Percentiles rank a stretch among this genome's conserved stretches.
These are phyloP conservation scores for Cystobasidium ongulense DNA, from an alignment of 768 basidiomycete species.

Conservation along the genomic window DNA sequence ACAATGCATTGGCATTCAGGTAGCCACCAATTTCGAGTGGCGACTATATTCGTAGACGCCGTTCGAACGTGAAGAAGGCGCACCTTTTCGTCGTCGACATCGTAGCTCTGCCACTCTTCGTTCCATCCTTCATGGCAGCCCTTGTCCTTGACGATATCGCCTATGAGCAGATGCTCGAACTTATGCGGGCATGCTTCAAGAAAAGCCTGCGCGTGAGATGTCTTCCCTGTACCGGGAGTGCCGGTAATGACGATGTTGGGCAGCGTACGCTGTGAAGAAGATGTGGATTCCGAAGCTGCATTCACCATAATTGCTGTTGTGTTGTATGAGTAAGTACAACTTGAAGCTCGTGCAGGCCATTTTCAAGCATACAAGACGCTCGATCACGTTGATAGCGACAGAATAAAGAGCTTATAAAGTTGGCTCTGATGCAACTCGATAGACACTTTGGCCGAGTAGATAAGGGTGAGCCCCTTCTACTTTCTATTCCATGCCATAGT, in stretches of 20 bases:
- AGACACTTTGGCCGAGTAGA: background rate
- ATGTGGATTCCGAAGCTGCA: background rate
- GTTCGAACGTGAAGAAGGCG: constrained; percentile 37
- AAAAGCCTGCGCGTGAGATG: constrained; percentile 81
- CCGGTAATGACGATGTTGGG: constrained; percentile 76
- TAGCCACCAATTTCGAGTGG: background rate
- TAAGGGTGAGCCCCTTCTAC: background rate
- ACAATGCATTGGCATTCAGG: background rate
- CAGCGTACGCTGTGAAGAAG: constrained; percentile 42
- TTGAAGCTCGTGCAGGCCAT: background rate
- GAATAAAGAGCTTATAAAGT: background rate
- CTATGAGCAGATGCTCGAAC: constrained; percentile 75
- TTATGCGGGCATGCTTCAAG: constrained; percentile 52
- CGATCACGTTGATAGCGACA: background rate
- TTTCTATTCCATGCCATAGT: background rate
- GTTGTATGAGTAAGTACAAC: background rate
- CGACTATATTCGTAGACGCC: background rate
- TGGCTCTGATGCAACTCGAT: background rate
- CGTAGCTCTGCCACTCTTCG: constrained; percentile 89
- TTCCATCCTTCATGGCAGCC: constrained; percentile 75
- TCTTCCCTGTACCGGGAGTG: constrained; percentile 79
- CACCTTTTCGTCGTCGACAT: constrained; percentile 93
- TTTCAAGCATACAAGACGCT: background rate
- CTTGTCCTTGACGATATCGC: constrained; percentile 77
- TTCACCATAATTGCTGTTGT: background rate